A percentile compares a stretch with the other conserved stretches of the same genome.
Conservation (phyloP, 2,329 filamentous ascomycete genomes). For the Pseudofabraea citricarpa region DNA sequence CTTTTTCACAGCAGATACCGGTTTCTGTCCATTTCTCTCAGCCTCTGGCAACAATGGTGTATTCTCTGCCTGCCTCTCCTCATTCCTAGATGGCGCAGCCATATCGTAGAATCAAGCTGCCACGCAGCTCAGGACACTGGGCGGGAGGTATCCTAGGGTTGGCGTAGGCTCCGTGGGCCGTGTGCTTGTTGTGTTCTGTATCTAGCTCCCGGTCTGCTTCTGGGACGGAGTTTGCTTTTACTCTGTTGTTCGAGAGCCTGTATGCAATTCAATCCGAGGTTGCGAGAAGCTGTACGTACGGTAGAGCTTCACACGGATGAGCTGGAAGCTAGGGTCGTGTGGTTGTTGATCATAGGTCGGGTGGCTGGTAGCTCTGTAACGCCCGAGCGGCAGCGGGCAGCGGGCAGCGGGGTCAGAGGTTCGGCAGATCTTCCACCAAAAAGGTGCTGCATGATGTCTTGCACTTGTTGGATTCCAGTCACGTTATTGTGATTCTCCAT, state of each 20-base stretch:
- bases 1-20: conserved; percentile 5
- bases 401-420: too few species aligned
- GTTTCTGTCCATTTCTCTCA: conserved; percentile 3
- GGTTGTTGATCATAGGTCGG: too few species aligned
- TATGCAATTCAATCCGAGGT: too few species aligned
- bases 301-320: too few species aligned
- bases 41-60: conserved; percentile 17
- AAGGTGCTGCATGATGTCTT: too few species aligned
- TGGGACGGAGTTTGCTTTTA: neutral
- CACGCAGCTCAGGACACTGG: conserved; percentile 13
- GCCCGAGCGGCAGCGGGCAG: too few species aligned
- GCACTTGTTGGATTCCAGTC: too few species aligned
- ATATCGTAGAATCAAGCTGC: conserved; percentile 19
- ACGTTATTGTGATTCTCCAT: too few species aligned
- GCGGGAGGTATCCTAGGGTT: conserved; percentile 17
- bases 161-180: conserved; percentile 9
- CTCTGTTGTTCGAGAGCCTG: conserved; percentile 1
- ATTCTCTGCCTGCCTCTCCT: conserved; percentile 11
- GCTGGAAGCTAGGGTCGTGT: too few species aligned
- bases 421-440: too few species aligned
- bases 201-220: neutral
- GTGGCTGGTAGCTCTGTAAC: too few species aligned
- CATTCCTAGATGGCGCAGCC: conserved; percentile 8
- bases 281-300: too few species aligned
- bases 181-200: neutral